A percentile compares a stretch with the other conserved stretches of the same genome.
Conservation (phyloP, 2,329 filamentous ascomycete genomes). For the Orbilia blumenaviensis region DNA sequence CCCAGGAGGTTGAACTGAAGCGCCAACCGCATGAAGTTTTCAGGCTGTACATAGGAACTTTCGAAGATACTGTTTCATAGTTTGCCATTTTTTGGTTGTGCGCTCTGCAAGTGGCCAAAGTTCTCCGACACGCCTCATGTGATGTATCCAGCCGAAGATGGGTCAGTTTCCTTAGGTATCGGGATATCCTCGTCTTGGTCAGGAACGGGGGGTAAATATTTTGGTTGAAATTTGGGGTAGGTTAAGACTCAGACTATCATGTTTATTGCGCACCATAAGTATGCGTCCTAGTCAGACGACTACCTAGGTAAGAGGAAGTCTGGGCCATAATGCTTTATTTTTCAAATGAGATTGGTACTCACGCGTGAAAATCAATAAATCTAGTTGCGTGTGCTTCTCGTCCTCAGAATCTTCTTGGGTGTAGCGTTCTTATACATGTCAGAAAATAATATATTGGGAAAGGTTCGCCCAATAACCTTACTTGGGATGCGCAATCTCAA, state of each 20-base stretch:
- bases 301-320: background rate
- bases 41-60: constrained; percentile 10
- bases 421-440: background rate
- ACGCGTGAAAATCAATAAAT: constrained; percentile 30
- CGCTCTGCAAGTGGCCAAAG: constrained; percentile 16
- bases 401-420: background rate
- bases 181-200: background rate
- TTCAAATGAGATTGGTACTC: too few relatives aligned
- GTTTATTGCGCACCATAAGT: too few relatives aligned
- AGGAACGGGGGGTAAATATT: background rate
- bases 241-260: constrained; percentile 12
- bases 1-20: background rate
- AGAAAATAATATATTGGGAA: background rate
- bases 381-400: constrained; percentile 17
- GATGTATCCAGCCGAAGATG: background rate
- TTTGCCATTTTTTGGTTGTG: constrained; percentile 12
- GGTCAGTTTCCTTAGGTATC: background rate
- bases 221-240: background rate
- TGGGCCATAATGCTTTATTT: too few relatives aligned
- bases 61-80: background rate
- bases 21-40: constrained; percentile 6
- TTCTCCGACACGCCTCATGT: constrained; percentile 1
- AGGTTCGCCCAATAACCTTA: background rate
- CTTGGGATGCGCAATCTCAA: background rate
- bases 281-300: background rate